Percentiles rank a stretch among this genome's conserved stretches.
These are phyloP conservation scores for Biscogniauxia mediterranea DNA, from an alignment of 2,329 filamentous ascomycete genomes.

Conservation along the genomic window DNA sequence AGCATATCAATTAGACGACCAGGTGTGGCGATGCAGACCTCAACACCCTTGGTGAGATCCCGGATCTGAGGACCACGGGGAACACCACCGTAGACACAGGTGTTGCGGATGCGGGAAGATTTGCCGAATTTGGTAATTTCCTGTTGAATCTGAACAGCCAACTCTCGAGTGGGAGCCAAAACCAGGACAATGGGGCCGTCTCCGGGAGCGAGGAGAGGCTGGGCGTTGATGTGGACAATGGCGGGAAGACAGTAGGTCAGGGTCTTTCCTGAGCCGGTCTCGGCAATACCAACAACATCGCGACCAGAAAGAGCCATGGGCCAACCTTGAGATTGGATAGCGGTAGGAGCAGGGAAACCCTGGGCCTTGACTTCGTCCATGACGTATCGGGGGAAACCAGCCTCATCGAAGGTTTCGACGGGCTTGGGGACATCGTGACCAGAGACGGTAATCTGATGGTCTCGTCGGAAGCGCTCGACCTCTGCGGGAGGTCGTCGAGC, in stretches of 20 bases:
- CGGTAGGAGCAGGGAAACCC: conserved; percentile 88
- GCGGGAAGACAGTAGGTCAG: conserved; percentile 96
- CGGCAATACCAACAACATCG: conserved; percentile 97
- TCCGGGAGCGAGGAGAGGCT: conserved; percentile 90
- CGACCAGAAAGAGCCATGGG: conserved; percentile 98
- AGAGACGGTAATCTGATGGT: conserved; percentile 79
- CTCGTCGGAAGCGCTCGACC: conserved; percentile 82
- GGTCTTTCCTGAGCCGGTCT: conserved; percentile 99
- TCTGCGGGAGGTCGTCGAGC: conserved; percentile 71
- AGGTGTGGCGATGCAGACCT: conserved; percentile 97
- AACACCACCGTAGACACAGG: conserved; percentile 98
- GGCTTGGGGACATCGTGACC: conserved; percentile 85
- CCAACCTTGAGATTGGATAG: conserved; percentile 98
- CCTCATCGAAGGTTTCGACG: conserved; percentile 96
- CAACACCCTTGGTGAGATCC: conserved; percentile 89
- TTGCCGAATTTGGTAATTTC: conserved; percentile 99
- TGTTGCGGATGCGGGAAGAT: conserved; percentile 96
- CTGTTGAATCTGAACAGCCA: conserved; percentile 97
- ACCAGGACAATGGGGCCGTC: conserved; percentile 97
- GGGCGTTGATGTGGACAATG: conserved; percentile 99
- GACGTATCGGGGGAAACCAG: conserved; percentile 93
- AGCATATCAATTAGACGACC: conserved; percentile 98
- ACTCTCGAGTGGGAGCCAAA: conserved; percentile 92
- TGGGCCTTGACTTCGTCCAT: conserved; percentile 99
- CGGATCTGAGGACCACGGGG: conserved; percentile 97